Evolutionary conservation across 1,284 basidiomycete species (phyloP).

Genomic region (Sporisorium exsertum): DNA sequence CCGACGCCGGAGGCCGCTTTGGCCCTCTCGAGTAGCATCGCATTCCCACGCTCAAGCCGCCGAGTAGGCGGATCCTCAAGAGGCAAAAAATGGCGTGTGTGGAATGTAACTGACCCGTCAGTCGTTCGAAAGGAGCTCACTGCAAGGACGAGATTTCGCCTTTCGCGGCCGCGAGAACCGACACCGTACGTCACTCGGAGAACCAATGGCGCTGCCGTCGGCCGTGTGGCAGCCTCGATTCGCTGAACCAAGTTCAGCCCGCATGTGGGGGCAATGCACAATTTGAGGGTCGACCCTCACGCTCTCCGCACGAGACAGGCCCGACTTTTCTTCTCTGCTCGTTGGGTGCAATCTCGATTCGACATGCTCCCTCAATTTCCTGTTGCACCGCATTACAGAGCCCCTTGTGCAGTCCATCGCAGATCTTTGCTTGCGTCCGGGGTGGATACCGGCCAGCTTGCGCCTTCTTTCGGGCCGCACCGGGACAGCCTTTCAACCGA

Average conservation of each 20-base stretch:
- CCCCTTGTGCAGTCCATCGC: neutral
- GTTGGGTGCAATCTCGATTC: neutral
- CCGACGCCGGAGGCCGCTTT: neutral
- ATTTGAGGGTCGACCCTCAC: conserved; percentile 1
- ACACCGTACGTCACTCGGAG: neutral
- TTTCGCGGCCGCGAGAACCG: neutral
- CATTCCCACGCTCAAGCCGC: conserved; percentile 9
- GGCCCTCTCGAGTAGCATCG: neutral
- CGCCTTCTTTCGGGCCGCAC: neutral
- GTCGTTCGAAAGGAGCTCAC: too few species aligned
- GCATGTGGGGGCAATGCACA: neutral
- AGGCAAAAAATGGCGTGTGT: neutral
- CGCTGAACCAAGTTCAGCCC: neutral
- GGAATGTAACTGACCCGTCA: too few species aligned
- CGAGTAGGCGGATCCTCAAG: neutral
- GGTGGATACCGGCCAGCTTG: neutral
- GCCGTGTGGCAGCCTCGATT: too few species aligned
- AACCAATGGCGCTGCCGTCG: too few species aligned
- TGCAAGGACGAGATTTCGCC: too few species aligned
- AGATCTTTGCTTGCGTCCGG: neutral
- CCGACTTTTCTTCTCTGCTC: neutral
- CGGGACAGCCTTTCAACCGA: neutral
- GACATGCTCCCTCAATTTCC: neutral
- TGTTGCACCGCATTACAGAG: neutral
- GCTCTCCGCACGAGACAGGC: neutral